Base-by-base conservation (phyloP, 345 rosid species). In the Populus pruinosa region DNA sequence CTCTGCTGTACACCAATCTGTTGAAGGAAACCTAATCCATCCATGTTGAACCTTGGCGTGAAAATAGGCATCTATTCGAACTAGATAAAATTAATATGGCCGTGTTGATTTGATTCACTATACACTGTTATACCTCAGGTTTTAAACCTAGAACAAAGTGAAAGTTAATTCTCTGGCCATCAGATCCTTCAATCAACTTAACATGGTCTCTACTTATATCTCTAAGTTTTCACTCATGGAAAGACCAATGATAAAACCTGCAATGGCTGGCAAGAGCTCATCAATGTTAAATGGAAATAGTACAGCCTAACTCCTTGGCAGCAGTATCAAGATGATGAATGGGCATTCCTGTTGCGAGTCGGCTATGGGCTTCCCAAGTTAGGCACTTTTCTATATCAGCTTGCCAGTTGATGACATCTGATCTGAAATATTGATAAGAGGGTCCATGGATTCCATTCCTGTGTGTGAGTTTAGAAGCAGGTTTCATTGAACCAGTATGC, bases 341-440 rank as follows among this genome's bases (percentile, higher is more conserved):
- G 3, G 93, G 83, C 91, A 86, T 83, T 63, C 93, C 94, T 21
- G 88, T 84, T 6, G 89, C 86, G n/a, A 91, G 83, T 36, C 87
- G 89, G 91, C 91, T 91, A 74, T 86, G 92, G 80, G 96, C 98
- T 89, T 95, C 99, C 98, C 98, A 91, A 27, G 86, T 89, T 64
- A 95, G 74, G 83, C 98, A 93, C 75, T 91, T 90, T 72, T 91
- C 94, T 2, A 91, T 84, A 59, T 95, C 92, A 9, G 91, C 83
- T 80, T 91, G 89, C 98, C 99, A 95, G 85, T 95, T 90, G 69
- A 89, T 85, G 10, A 86, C 67, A 7, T 76, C 93, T 6, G 86
- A 49, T 17, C 85, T 88, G 50, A 89, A 87, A 85, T 81, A 89
- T 83, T 81, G 87, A 65, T 83, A 84, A 0, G 91, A 72, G 39